Base-by-base conservation (phyloP, 441 rosid genomes). In the Populus tomentosa region DNA sequence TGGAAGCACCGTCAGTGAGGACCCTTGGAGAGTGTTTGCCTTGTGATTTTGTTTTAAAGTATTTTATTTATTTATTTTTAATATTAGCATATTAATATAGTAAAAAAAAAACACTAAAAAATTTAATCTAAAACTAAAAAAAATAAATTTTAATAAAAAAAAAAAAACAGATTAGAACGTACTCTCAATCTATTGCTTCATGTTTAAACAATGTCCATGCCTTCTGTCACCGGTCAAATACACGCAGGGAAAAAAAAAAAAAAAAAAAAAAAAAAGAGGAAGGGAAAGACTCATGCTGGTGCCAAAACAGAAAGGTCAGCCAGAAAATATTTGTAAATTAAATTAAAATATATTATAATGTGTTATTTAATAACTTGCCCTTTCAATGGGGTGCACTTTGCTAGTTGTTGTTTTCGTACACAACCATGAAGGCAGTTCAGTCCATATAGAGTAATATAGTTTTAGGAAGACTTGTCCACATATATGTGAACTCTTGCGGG, bases 1-100 rank as follows among this genome's bases (percentile, higher is more conserved):
- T 82, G 83, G 87, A 81, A 86, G 88, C 82, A 82, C 81, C 8
- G 88, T 72, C 50, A 42, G 73, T 14, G 74, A 77, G 72, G 72
- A 71, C 83, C 70, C 7, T 33, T 6, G 35, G 35, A 33, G 35
- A 33, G 35, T 33, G 7, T 33, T 33, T 6, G 7, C 35, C 1
- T 32, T 32, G 5, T 5, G 33, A 32, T 32, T 32, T 4, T 32
- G 33, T 32, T 32, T 32, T 32, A 32, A 32, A 32, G 33, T 4
- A 0, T 32, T 32, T 32, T 5, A 4, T 32, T 32, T 6, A 33
- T 33, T 6, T 33, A 33, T 33, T 33, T 33, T 33, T 5, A 6
- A 5, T 33, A 33, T 33, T 33, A 33, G 7, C 7, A 33, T 33
- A 5, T 33, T 33, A 33, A 33, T 5, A 33, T 5, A 33, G 1